phyloP scores from a whole-genome alignment of 441 rosid genomes.

The Populus hybrid region DNA sequence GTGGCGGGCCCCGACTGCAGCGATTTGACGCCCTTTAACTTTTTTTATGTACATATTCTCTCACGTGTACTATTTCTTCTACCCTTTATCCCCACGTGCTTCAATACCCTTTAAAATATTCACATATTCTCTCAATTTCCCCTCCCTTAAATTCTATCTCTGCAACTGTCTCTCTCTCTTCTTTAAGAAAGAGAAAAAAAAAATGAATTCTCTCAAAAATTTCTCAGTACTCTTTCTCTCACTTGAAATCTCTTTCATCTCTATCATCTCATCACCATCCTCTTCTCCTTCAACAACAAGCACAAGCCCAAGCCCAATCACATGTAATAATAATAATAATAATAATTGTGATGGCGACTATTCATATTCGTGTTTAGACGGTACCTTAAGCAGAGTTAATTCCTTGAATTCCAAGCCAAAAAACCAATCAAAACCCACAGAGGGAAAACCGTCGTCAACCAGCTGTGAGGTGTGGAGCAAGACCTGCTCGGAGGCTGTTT shows the following conservation, averaged over 20 bases:
- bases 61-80: conserved; percentile 25
- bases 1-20: conserved; percentile 27
- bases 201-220: conserved; percentile 22
- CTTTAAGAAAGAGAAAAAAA: neutral
- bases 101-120: conserved; percentile 5
- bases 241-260: neutral
- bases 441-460: conserved; percentile 6
- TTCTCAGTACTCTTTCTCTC: conserved; percentile 8
- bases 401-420: conserved; percentile 20
- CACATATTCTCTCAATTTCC: neutral
- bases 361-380: conserved; percentile 10
- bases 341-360: neutral
- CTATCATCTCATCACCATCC: conserved; percentile 2
- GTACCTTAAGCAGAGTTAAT: neutral
- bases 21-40: conserved; percentile 13
- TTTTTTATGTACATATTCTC: conserved; percentile 15
- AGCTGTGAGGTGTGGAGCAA: conserved; percentile 42
- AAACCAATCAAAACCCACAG: conserved; percentile 28
- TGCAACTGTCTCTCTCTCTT: neutral
- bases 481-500: conserved; percentile 45
- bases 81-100: conserved; percentile 46
- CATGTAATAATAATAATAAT: neutral
- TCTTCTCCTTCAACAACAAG: conserved; percentile 2
- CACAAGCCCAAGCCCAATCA: no score
- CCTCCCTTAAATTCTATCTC: neutral